Base-by-base conservation (phyloP, 2,329 filamentous ascomycete genomes). In the Cytospora piceicola region DNA sequence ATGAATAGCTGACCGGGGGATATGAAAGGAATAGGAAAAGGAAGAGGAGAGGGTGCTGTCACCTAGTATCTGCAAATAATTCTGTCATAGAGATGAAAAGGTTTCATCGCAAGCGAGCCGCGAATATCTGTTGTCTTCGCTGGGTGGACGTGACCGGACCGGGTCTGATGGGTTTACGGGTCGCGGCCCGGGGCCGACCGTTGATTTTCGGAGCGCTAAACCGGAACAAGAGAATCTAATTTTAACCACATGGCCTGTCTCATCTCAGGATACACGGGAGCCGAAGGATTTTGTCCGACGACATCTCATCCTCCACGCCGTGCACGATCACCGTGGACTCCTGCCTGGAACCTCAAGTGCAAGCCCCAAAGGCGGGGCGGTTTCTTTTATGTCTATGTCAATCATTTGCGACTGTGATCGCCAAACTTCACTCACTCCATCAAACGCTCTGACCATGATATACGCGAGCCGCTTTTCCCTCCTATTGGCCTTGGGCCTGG, bases 401-500 rank as follows among this genome's bases (percentile, higher is more conserved):
- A 49, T 24, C 39, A 24, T 49, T 49, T 24, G 46, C 46, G 46
- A 22, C 46, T 49, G 46, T 24, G 46, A 49, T 49, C n/a, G 46
- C 46, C n/a, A 34, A 34, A 52, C 20, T 9, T 36, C 39, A 51
- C 29, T 20, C 61, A 52, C 29, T 53, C 17, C 17, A 4, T 17
- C n/a, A 5, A 53, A 51, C 24, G 22, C 39, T n/a, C 12, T 36
- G 53, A 39, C 60, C 61, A 63, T 63, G 39, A 51, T 30, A 57
- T 36, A 34, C 53, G 29, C 61, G 8, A 15, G 34, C 27, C 14
- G 22, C 32, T 46, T 20, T 42, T 30, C 24, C 5, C 15, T 64
- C 46, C 39, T 24, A 27, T 51, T 61, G 58, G 52, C 52, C 39
- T 36, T 61, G 52, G 46, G 39, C 53, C 42, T 65, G 46, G 52